Percentiles rank a stretch among this genome's conserved stretches.
Evolutionary conservation across 345 rosid genomes (phyloP).

Genomic region (Citrus mangshanensis): DNA sequence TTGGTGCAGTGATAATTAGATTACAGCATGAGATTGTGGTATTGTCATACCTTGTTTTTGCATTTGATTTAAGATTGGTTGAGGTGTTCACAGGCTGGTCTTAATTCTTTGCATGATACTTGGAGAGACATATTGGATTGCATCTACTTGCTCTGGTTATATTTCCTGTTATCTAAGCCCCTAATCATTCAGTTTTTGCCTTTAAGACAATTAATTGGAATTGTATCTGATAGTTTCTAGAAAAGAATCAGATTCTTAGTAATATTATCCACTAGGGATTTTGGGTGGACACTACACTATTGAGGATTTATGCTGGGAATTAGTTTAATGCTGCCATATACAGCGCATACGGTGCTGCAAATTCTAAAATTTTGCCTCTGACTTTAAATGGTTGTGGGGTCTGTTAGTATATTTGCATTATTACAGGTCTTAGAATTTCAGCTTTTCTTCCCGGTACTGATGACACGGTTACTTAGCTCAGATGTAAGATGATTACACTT

Average conservation of each 20-base stretch:
- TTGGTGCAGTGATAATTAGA: not conserved
- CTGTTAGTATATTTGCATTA: not conserved
- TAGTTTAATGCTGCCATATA: not conserved
- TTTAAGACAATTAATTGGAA: not conserved
- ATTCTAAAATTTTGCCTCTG: not conserved
- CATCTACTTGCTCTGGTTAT: not conserved
- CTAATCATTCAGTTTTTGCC: not conserved
- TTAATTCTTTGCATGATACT: not conserved
- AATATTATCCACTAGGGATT: not conserved
- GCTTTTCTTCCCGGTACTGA: not conserved
- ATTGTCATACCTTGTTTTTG: not conserved
- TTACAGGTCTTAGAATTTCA: not conserved
- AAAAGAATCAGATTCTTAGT: not conserved
- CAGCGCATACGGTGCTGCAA: not conserved
- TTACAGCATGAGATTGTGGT: not conserved
- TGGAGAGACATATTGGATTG: not conserved
- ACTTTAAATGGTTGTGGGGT: not conserved
- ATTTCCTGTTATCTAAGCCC: not conserved
- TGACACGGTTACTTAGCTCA: not conserved
- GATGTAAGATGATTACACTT: not conserved
- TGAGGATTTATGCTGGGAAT: not conserved
- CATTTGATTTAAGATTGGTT: not conserved
- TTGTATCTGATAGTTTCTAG: not conserved
- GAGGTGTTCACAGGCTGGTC: not conserved
- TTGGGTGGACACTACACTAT: not conserved